phyloP scores from a whole-genome alignment of 345 rosid genomes.

The Eucalyptus viminalis region DNA sequence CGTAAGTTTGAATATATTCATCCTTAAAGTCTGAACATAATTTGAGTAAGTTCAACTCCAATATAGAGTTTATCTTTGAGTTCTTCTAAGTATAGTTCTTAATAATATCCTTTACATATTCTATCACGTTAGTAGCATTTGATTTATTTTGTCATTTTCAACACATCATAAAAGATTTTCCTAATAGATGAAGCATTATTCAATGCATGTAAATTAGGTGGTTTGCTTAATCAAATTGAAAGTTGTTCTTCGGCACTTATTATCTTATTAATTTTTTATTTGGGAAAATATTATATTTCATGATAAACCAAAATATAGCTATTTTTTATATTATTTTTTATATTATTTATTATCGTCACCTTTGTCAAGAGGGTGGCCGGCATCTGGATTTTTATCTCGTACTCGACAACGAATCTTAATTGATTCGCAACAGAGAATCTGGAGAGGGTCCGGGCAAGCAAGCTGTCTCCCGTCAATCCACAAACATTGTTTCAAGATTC shows the following conservation, averaged over 20 bases:
- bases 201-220: background rate
- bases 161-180: too few species aligned
- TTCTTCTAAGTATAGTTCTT: too few species aligned
- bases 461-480: background rate
- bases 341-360: too few species aligned
- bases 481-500: background rate
- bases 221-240: too few species aligned
- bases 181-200: background rate
- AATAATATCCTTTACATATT: rapidly evolving
- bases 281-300: background rate
- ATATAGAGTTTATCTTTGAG: too few species aligned
- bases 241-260: background rate
- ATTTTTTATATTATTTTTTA: background rate
- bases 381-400: background rate
- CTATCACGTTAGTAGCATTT: rapidly evolving
- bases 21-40: too few species aligned
- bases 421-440: background rate
- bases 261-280: too few species aligned
- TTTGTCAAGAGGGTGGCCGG: background rate
- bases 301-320: background rate
- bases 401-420: background rate
- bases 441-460: background rate
- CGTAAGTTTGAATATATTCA: too few species aligned
- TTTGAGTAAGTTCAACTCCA: too few species aligned
- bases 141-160: too few species aligned